Evolutionary conservation across 164 flowering plant species (phyloP).

Genomic region (Magnolia officinalis): DNA sequence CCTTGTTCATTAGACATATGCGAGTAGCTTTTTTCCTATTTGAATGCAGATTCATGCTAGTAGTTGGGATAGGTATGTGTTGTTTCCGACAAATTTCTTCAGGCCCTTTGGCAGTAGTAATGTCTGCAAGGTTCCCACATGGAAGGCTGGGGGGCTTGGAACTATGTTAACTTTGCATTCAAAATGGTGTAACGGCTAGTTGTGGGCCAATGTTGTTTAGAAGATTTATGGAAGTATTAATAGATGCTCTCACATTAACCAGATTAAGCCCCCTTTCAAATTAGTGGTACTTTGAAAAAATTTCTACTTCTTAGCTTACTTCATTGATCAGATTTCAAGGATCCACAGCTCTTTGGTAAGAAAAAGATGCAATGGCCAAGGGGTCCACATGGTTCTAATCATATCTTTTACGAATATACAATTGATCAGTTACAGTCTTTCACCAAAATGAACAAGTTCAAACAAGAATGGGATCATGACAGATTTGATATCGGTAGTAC

Average conservation of each 20-base stretch:
- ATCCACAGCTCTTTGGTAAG: too few relatives aligned
- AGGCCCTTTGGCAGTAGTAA: too few relatives aligned
- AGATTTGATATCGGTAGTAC: background rate
- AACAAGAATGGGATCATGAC: background rate
- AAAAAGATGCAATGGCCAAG: too few relatives aligned
- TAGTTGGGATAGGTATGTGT: background rate
- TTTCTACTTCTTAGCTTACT: background rate
- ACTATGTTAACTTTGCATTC: background rate
- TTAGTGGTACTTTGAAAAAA: background rate
- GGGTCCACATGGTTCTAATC: background rate
- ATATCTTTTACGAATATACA: background rate
- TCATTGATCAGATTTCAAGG: too few relatives aligned
- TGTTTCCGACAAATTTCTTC: background rate
- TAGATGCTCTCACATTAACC: too few relatives aligned
- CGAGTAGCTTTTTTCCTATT: too few relatives aligned
- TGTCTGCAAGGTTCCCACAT: too few relatives aligned
- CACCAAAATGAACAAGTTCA: background rate
- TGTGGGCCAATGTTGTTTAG: too few relatives aligned
- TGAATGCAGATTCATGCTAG: background rate
- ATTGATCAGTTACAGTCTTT: background rate
- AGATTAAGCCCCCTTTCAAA: background rate
- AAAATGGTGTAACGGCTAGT: background rate
- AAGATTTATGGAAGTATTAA: too few relatives aligned
- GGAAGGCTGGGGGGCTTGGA: too few relatives aligned
- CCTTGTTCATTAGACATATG: background rate